A percentile compares a stretch with the other conserved stretches of the same genome.
These are phyloP conservation scores for Bipolaris victoriae DNA, from an alignment of 2,329 filamentous ascomycete species.

Conservation along the genomic window DNA sequence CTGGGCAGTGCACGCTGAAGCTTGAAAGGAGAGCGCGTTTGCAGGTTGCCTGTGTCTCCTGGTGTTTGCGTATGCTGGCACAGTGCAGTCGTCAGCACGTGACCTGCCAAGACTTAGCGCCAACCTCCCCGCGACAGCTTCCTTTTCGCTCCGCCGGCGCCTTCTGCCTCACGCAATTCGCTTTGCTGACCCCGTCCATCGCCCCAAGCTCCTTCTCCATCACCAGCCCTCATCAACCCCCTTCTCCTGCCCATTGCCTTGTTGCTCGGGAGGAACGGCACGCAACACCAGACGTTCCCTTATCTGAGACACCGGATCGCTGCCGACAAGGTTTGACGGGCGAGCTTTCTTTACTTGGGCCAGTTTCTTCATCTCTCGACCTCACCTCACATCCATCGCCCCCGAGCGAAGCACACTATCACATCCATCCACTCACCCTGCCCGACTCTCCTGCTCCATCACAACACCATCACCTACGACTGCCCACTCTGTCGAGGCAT, in stretches of 20 bases:
- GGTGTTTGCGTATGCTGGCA: background rate
- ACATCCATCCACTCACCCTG: slow-evolving; percentile 23
- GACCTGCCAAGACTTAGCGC: slow-evolving; percentile 28
- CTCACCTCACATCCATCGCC: slow-evolving; percentile 25
- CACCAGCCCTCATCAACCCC: slow-evolving; percentile 15
- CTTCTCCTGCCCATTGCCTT: slow-evolving; percentile 24
- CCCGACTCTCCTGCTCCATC: slow-evolving; percentile 39
- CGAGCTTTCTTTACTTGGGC: slow-evolving; percentile 48
- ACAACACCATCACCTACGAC: slow-evolving; percentile 37
- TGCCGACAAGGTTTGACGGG: slow-evolving; percentile 48
- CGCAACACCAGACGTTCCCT: slow-evolving; percentile 25
- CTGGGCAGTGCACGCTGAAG: background rate
- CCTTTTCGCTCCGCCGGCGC: slow-evolving; percentile 25
- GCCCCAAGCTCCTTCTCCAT: slow-evolving; percentile 28
- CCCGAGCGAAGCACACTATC: slow-evolving; percentile 16
- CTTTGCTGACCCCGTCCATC: slow-evolving; percentile 23
- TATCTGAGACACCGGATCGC: slow-evolving; percentile 34
- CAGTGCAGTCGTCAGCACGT: slow-evolving; percentile 18
- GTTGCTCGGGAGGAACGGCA: slow-evolving; percentile 27
- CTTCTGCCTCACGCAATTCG: slow-evolving; percentile 25
- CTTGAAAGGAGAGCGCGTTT: background rate
- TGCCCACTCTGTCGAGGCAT: slow-evolving; percentile 33
- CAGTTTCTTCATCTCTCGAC: slow-evolving; percentile 43
- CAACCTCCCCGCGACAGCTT: slow-evolving; percentile 25
- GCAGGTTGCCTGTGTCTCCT: background rate